A percentile compares a stretch with the other conserved stretches of the same genome.
Conservation (phyloP, 306 rosid genomes). For the Acacia crassicarpa region DNA sequence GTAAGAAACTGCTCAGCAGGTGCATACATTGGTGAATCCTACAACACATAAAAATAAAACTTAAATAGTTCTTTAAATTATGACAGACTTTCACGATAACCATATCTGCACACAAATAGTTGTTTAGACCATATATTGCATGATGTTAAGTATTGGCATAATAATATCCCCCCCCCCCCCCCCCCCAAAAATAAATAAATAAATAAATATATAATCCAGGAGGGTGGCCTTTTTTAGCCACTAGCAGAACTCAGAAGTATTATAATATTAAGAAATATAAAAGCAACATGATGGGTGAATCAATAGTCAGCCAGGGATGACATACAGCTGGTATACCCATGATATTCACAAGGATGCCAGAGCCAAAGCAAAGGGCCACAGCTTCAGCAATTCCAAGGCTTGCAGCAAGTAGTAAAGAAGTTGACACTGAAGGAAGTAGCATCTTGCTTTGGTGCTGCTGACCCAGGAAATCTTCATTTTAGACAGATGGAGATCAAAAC, state of each 20-base stretch:
- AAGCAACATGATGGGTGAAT: slow-evolving; percentile 13
- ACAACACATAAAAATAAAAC: slow-evolving; percentile 35
- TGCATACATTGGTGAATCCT: slow-evolving; percentile 87
- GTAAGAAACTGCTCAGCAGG: slow-evolving; percentile 90
- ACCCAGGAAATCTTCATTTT: slow-evolving; percentile 41
- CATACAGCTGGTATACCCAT: slow-evolving; percentile 95
- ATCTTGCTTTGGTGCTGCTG: slow-evolving; percentile 47
- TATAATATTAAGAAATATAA: slow-evolving; percentile 8
- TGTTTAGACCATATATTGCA: not conserved
- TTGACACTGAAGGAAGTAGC: slow-evolving; percentile 76
- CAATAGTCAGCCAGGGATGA: slow-evolving; percentile 48
- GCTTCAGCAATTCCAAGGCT: slow-evolving; percentile 86
- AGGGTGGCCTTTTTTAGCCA: slow-evolving; percentile 1
- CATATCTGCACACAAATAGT: not conserved
- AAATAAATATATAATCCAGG: too few species aligned
- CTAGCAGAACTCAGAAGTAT: slow-evolving; percentile 12
- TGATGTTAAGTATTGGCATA: not conserved
- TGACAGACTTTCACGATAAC: not conserved
- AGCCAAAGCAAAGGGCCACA: slow-evolving; percentile 69
- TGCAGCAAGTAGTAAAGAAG: slow-evolving; percentile 83
- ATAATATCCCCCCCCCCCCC: not conserved
- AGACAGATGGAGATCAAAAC: slow-evolving; percentile 26
- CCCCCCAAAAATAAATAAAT: too few species aligned
- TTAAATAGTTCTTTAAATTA: not conserved
- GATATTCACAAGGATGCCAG: slow-evolving; percentile 74